Base-by-base conservation (phyloP, 129 eudicot species). In the Heracleum sosnowskyi region DNA sequence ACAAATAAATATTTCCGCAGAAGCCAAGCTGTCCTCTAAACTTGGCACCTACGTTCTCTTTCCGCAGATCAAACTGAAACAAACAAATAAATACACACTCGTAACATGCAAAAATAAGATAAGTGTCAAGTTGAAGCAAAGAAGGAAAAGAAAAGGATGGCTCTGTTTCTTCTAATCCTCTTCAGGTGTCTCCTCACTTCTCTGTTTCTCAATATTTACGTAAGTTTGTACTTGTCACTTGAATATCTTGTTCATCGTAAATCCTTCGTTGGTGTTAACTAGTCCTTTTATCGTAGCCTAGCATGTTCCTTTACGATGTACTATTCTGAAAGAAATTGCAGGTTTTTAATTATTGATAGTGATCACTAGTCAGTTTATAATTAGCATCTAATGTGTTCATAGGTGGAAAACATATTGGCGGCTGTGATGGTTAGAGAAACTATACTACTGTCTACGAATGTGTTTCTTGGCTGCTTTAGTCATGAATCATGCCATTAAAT, bases 371-470 rank as follows among this genome's bases (percentile, higher is more conserved):
- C 16, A 44, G 16, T 44, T 10, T 2, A 44, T 44, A 12, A 44
- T 22, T 17, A n/a, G 4, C 64, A 8, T 55, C 7, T 55, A 91
- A 93, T 79, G 97, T 91, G 76, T 93, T 93, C 86, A 89, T 93
- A 33, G 90, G 85, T 77, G 97, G 96, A 75, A 88, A 93, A 57
- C 98, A 93, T 63, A 79, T 93, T 29, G 97, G 97, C 45, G 98
- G 98, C 37, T 91, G 78, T 57, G 97, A 91, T 81, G 86, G 97
- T 91, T 79, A 77, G 84, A 35, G 44, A 35, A 29, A 2, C 24
- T 53, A 22, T 18, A 13, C 42, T 35, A 12, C 26, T 11, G 20
- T 13, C 36, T 63, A 45, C 11, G 18, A 37, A 53, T 53, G 22
- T 53, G 41, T 26, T 42, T 7, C 1, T 42, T 42, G 46, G 12